A percentile compares a stretch with the other conserved stretches of the same genome.
Conservation (phyloP, 2,329 filamentous ascomycete genomes). For the Nothophaeocryptopus gaeumannii region DNA sequence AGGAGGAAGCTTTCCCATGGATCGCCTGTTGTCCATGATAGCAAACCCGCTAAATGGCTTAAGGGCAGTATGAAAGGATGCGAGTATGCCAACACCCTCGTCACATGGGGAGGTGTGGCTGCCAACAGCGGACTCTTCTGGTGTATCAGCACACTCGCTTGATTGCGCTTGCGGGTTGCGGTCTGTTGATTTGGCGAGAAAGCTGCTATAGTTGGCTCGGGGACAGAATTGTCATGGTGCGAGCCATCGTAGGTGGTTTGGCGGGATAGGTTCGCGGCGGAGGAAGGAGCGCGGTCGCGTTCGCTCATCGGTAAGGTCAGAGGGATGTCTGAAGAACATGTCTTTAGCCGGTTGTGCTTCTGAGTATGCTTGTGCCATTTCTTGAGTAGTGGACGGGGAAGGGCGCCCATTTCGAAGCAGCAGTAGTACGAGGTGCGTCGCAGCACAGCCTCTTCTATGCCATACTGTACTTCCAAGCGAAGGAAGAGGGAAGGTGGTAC, state of each 20-base stretch:
- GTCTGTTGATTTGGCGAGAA: constrained; percentile 82
- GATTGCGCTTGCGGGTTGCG: constrained; percentile 15
- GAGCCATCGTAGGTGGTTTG: constrained; percentile 12
- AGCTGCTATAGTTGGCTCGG: constrained; percentile 73
- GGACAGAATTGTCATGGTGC: constrained; percentile 16
- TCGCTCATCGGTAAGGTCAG: constrained; percentile 25
- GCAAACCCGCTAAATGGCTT: constrained; percentile 76
- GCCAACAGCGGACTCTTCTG: constrained; percentile 92
- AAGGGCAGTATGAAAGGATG: constrained; percentile 89
- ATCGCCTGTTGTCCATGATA: constrained; percentile 93
- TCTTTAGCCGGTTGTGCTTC: no score
- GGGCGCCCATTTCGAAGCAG: no score
- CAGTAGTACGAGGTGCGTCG: no score
- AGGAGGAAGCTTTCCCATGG: constrained; percentile 96
- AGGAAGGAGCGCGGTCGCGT: constrained; percentile 12
- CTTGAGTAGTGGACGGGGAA: background rate
- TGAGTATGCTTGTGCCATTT: background rate
- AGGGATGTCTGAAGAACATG: constrained; percentile 20
- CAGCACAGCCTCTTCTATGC: background rate
- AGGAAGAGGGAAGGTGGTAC: background rate
- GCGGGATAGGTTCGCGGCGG: no score
- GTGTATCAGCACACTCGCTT: constrained; percentile 72
- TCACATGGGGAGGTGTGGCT: constrained; percentile 91
- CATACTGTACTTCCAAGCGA: background rate
- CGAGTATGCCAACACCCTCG: constrained; percentile 88